A percentile compares a stretch with the other conserved stretches of the same genome.
Conservation (phyloP, 2,329 filamentous ascomycete species). For the Coleophoma eucalyptorum region DNA sequence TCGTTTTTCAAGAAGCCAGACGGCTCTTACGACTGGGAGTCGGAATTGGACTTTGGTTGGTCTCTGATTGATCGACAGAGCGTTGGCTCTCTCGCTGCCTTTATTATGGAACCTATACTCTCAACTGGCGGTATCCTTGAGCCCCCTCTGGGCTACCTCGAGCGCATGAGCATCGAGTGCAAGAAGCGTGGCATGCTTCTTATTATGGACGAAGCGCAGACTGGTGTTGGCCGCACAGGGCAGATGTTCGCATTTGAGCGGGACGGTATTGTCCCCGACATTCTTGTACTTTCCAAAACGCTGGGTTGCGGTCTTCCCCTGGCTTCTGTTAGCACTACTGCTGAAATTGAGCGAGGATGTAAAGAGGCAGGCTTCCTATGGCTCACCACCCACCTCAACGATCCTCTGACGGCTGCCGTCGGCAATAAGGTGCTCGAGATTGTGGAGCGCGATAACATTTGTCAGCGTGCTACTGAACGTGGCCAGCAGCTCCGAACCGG, state of each 20-base stretch:
- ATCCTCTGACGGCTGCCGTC: conserved; percentile 56
- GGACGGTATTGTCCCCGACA: conserved; percentile 51
- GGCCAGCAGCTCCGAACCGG: conserved; percentile 38
- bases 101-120: conserved; percentile 59
- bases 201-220: conserved; percentile 59
- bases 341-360: conserved; percentile 45
- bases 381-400: conserved; percentile 60
- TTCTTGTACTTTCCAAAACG: conserved; percentile 58
- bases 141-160: conserved; percentile 54
- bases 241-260: conserved; percentile 57
- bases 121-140: conserved; percentile 52
- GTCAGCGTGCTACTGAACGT: conserved; percentile 41
- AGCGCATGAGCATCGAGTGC: conserved; percentile 49
- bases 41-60: conserved; percentile 61
- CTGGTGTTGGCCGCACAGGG: conserved; percentile 50
- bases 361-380: conserved; percentile 48
- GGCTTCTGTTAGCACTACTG: conserved; percentile 51
- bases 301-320: conserved; percentile 58
- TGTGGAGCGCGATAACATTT: conserved; percentile 50
- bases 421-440: conserved; percentile 60
- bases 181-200: conserved; percentile 50
- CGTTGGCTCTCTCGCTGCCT: conserved; percentile 58
- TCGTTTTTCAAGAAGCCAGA: conserved; percentile 56
- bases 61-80: conserved; percentile 55
- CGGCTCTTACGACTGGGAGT: conserved; percentile 61